phyloP scores from a whole-genome alignment of 441 rosid species.

The Populus trichocarpa region DNA sequence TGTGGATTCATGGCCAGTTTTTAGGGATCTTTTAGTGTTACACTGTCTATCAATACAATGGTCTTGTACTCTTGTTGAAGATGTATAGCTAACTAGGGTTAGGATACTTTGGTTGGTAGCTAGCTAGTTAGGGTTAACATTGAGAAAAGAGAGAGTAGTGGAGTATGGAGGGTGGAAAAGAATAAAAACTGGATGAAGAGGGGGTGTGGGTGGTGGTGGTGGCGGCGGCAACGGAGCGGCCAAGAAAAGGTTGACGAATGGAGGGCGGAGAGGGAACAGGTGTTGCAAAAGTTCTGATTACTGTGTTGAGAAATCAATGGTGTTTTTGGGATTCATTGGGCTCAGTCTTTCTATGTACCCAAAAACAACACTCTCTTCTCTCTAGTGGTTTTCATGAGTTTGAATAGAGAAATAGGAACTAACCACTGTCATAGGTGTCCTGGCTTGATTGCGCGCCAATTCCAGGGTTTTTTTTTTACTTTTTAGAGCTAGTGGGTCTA shows the following conservation, averaged over 20 bases:
- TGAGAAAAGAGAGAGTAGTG: conserved; percentile 21
- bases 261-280: conserved; percentile 51
- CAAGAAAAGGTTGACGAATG: conserved; percentile 56
- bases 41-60: not conserved
- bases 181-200: not conserved
- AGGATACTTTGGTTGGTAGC: conserved; percentile 13
- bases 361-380: not conserved
- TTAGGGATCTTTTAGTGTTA: not conserved
- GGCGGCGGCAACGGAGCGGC: conserved; percentile 23
- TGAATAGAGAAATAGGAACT: not conserved
- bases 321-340: conserved; percentile 29
- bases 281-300: conserved; percentile 78
- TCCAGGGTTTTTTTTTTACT: not conserved
- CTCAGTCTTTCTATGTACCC: conserved; percentile 26
- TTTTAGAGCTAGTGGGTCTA: not conserved
- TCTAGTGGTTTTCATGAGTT: conserved; percentile 4
- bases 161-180: conserved; percentile 8
- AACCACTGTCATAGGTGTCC: conserved; percentile 12
- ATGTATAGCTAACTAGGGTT: conserved; percentile 33
- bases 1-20: conserved; percentile 32
- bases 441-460: not conserved
- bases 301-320: conserved; percentile 61
- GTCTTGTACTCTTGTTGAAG: not conserved
- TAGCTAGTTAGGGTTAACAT: conserved; percentile 19
- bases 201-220: conserved; percentile 20